A percentile compares a stretch with the other conserved stretches of the same genome.
phyloP scores from a whole-genome alignment of 306 rosid species.

The Prunus mongolica region DNA sequence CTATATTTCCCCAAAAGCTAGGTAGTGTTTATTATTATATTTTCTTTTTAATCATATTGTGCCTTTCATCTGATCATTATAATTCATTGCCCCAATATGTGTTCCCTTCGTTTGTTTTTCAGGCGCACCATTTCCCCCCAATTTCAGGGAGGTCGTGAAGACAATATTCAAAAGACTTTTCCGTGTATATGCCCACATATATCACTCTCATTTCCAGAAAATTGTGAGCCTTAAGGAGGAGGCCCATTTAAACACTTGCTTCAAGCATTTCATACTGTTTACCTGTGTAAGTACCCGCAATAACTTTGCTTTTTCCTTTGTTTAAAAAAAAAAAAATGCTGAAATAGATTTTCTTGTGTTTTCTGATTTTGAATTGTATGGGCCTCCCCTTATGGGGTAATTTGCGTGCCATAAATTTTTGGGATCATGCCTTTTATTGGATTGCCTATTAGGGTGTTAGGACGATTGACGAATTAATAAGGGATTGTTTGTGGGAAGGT shows the following conservation, averaged over 20 bases:
- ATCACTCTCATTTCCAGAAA: constrained; percentile 98
- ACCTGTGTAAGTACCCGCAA: constrained; percentile 69
- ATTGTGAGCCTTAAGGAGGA: constrained; percentile 99
- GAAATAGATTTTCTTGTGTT: background rate
- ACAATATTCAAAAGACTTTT: constrained; percentile 92
- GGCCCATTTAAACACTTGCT: constrained; percentile 99
- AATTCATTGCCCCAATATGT: background rate
- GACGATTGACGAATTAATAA: no score
- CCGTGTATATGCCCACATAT: constrained; percentile 98
- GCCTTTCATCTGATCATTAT: constrained; percentile 11
- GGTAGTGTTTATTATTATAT: constrained; percentile 39
- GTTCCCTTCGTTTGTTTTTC: constrained; percentile 15
- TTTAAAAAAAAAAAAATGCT: background rate
- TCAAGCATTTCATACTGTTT: constrained; percentile 99
- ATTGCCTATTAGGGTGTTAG: no score
- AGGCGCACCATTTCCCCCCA: constrained; percentile 94
- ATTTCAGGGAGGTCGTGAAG: constrained; percentile 95
- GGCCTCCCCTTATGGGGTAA: background rate
- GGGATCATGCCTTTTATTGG: background rate
- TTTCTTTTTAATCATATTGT: background rate
- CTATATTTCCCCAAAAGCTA: constrained; percentile 96
- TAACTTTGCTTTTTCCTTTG: background rate
- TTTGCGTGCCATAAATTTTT: background rate
- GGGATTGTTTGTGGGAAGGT: no score
- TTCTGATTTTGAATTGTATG: background rate